phyloP scores from a whole-genome alignment of 257 asterid species.

The Leonotis leonurus region DNA sequence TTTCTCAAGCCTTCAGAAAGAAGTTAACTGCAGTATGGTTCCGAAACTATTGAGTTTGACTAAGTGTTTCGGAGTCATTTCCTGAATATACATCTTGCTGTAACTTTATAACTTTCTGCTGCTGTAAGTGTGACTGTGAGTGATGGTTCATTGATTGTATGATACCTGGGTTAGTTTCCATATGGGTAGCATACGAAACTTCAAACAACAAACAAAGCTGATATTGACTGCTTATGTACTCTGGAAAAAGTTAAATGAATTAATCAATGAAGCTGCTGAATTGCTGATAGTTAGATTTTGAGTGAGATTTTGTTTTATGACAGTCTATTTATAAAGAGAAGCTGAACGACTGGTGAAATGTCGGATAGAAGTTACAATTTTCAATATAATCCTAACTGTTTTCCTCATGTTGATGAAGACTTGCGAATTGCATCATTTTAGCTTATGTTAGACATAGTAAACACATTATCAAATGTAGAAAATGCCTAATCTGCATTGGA shows the following conservation, averaged over 20 bases:
- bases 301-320: no score
- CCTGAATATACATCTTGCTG: background rate
- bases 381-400: background rate
- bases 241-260: background rate
- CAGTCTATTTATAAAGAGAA: no score
- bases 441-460: background rate
- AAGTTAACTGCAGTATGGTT: slow-evolving; percentile 10
- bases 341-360: background rate
- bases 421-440: background rate
- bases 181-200: slow-evolving; percentile 8
- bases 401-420: background rate
- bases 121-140: background rate
- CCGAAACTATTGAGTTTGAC: slow-evolving; percentile 7
- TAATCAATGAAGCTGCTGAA: slow-evolving; percentile 15
- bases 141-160: background rate
- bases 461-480: background rate
- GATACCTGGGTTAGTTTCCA: slow-evolving; percentile 3
- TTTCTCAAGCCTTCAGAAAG: background rate
- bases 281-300: background rate
- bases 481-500: background rate
- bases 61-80: background rate
- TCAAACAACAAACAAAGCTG: background rate
- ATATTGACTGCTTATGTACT: slow-evolving; percentile 3
- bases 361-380: background rate
- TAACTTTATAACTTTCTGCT: background rate